A percentile compares a stretch with the other conserved stretches of the same genome.
phyloP scores from a whole-genome alignment of 2,329 filamentous ascomycete genomes.

The Trichoderma brevicompactum region DNA sequence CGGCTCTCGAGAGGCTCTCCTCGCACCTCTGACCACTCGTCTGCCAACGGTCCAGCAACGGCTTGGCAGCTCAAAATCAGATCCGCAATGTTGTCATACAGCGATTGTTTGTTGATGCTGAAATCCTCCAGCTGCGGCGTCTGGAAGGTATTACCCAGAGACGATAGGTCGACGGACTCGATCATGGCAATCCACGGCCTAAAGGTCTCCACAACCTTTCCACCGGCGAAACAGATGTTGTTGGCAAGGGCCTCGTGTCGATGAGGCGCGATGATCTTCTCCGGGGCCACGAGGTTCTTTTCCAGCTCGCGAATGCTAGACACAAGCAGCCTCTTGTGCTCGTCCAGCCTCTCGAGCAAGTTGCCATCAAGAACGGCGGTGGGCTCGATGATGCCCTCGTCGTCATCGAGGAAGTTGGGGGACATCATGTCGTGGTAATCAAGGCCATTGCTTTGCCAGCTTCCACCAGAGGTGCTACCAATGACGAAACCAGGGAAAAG shows the following conservation, averaged over 20 bases:
- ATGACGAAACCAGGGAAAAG: constrained; percentile 91
- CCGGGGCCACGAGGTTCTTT: constrained; percentile 75
- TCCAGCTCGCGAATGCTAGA: constrained; percentile 85
- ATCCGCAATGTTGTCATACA: constrained; percentile 93
- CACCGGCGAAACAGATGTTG: constrained; percentile 76
- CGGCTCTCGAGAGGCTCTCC: constrained; percentile 88
- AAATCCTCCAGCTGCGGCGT: constrained; percentile 88
- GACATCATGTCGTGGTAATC: constrained; percentile 71
- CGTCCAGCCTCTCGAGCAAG: constrained; percentile 81
- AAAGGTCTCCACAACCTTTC: constrained; percentile 84
- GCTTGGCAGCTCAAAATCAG: constrained; percentile 85
- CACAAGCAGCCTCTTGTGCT: constrained; percentile 82
- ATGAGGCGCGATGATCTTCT: constrained; percentile 79
- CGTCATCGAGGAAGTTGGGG: constrained; percentile 85
- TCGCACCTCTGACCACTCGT: constrained; percentile 94
- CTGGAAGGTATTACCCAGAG: constrained; percentile 76
- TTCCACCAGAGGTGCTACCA: constrained; percentile 80
- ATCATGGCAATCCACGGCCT: constrained; percentile 87
- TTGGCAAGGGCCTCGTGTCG: constrained; percentile 82
- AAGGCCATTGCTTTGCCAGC: constrained; percentile 78
- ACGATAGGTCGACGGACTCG: constrained; percentile 87
- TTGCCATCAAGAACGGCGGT: constrained; percentile 74
- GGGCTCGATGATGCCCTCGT: constrained; percentile 73
- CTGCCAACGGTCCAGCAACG: constrained; percentile 86
- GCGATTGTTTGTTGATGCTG: constrained; percentile 84